phyloP scores from a whole-genome alignment of 2,329 filamentous ascomycete genomes.

The Alternaria sp. region DNA sequence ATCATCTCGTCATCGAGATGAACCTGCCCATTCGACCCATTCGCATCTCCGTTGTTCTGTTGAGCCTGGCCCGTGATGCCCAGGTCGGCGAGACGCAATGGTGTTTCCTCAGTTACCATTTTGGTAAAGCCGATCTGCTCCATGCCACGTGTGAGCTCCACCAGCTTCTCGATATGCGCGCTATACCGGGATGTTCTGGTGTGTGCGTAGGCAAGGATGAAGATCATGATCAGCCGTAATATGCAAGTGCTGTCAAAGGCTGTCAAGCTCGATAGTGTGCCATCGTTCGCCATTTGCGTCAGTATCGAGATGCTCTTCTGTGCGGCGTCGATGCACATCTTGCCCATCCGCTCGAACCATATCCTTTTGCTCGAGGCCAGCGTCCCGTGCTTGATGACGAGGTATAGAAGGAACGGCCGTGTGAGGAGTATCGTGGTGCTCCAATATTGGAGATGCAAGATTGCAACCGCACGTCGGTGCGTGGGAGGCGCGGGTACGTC shows the following conservation, averaged over 20 bases:
- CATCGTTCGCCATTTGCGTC: constrained; percentile 34
- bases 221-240: constrained; percentile 43
- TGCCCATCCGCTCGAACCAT: constrained; percentile 44
- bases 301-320: constrained; percentile 37
- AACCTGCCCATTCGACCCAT: constrained; percentile 14
- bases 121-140: constrained; percentile 45
- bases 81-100: constrained; percentile 38
- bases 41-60: neutral
- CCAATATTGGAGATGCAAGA: constrained; percentile 47
- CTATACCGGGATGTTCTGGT: constrained; percentile 36
- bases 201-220: constrained; percentile 43
- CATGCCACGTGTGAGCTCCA: constrained; percentile 34
- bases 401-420: constrained; percentile 44
- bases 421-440: constrained; percentile 42
- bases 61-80: constrained; percentile 31
- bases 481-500: constrained; percentile 40
- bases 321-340: constrained; percentile 42
- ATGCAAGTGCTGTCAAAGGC: constrained; percentile 47
- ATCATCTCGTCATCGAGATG: constrained; percentile 37
- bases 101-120: constrained; percentile 44
- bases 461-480: constrained; percentile 42
- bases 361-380: constrained; percentile 36
- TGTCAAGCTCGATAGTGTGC: constrained; percentile 39
- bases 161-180: constrained; percentile 32
- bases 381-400: constrained; percentile 36